Base-by-base conservation (phyloP, 1,284 basidiomycete genomes). In the Ceratobasidium theobromae region DNA sequence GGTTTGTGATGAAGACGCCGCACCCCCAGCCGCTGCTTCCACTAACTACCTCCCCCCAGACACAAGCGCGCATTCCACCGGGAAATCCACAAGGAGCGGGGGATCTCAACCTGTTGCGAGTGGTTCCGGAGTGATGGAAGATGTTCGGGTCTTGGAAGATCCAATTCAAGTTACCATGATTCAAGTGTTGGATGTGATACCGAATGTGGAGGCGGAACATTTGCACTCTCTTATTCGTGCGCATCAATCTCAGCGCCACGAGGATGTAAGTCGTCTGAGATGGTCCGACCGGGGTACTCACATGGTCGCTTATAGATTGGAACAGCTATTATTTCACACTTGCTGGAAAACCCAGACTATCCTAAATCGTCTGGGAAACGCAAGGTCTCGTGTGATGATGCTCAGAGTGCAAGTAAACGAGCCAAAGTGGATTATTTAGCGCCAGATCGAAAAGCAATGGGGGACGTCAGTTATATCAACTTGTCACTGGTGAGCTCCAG, bases 281-380 rank as follows among this genome's bases (percentile, higher is more conserved):
- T 12, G 12, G 6, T 12, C 74, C 25, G 18, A 6, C 65, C 38
- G 30, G n/a, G n/a, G 18, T 51, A 23, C n/a, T 55, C 21, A 16
- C 35, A 43, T 23, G 8, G 11, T 71, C 75, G 40, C 67, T 73
- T 16, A 4, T 72, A 77, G n/a, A 78, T 83, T 43, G 77, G 84
- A 41, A 81, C 85, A 70, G 74, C 74, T 3, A 80, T 87, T 1
- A 69, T 90, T 8, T 82, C 87, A 53, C 68, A 74, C 6, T 77
- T 91, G 0, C 82, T 90, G 52, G 88, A 90, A 69, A 76, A 84
- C 65, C 76, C 81, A 0, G 72, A 74, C 9, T 89, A 89, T 71
- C 88, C 88, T 0, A 86, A 80, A 70, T 80, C 82, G 18, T 35
- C 64, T 27, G 5, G 25, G 23, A 65, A 65, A 32, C 48, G 60